Evolutionary conservation across 1,284 basidiomycete species (phyloP), one percentile per base, ranked within the genome.

Genomic region (Rhodotorula mucilaginosa): DNA sequence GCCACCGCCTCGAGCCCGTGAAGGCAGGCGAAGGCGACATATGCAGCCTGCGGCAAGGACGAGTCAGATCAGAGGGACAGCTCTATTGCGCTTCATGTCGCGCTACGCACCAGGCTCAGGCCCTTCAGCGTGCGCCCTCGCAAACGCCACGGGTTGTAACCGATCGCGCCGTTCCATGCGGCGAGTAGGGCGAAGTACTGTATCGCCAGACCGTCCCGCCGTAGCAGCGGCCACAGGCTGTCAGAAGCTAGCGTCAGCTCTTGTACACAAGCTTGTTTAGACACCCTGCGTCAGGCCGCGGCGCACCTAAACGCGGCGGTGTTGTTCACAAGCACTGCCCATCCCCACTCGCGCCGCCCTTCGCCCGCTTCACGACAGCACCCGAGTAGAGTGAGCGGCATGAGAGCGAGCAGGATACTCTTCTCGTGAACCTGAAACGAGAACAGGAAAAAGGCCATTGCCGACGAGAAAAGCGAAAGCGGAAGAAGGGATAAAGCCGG

Each of bases 381-480:
- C 61, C 95, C 83, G 18, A 95, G 83, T 26, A 97, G 83, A 0
- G 88, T 91, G 39, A 95, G 83, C 0, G 94, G 94, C 74, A 97
- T 82, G 29, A 97, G 84, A 3, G 93, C 92, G 0, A 97, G 80
- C n/a, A 97, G 80, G 61, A 97, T 91, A 3, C 90, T 90, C 84
- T 97, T 97, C 81, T 97, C 93, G 81, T 96, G 93, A 44, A 94
- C 93, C 80, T 97, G 93, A 81, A 97, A 96, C 12, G 93, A 94
- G 82, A 97, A 95, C 34, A 98, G 83, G 83, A 94, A 97, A 84
- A 97, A 96, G 6, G 92, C 90, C 83, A 95, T 78, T 5, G 77
- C 72, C 39, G 75, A 78, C 26, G 58, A 64, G 69, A 76, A 68
- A 46, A 81, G 75, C 10, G 78, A 69, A 48, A 79, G 71, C 7